Percentiles rank a stretch among this genome's conserved stretches.
These are phyloP conservation scores for Juncus effusus DNA, from an alignment of 176 grass and related monocot species.

Conservation along the genomic window DNA sequence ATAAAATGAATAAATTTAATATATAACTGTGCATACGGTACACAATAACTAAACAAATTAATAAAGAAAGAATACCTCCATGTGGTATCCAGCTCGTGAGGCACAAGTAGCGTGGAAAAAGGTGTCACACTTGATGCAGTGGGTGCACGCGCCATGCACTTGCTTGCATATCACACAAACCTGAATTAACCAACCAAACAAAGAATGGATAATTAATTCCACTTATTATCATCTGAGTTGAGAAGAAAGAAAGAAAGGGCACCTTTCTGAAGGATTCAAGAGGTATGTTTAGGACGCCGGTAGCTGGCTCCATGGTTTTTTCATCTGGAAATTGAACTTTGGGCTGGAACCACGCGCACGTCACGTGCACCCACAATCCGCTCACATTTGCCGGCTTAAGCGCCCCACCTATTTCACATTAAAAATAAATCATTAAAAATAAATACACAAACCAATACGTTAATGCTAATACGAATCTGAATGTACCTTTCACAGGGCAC, in stretches of 20 bases:
- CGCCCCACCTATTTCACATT: slow-evolving; percentile 53
- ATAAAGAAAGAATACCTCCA: slow-evolving; percentile 64
- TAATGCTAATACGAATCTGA: background rate
- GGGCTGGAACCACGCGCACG: slow-evolving; percentile 95
- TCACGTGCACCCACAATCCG: slow-evolving; percentile 86
- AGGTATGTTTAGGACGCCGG: slow-evolving; percentile 71
- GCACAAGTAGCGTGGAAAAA: slow-evolving; percentile 94
- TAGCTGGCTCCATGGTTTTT: slow-evolving; percentile 82
- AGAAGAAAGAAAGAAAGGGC: slow-evolving; percentile 14
- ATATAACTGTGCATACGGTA: background rate
- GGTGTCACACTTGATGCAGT: slow-evolving; percentile 74
- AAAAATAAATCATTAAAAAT: slow-evolving; percentile 14
- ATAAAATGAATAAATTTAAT: slow-evolving; percentile 12
- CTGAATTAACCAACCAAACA: slow-evolving; percentile 33
- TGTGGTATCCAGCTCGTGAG: slow-evolving; percentile 84
- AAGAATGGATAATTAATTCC: background rate
- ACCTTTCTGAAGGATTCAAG: slow-evolving; percentile 83
- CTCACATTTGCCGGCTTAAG: slow-evolving; percentile 83
- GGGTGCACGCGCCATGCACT: slow-evolving; percentile 79
- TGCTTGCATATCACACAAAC: slow-evolving; percentile 90
- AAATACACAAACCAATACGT: background rate
- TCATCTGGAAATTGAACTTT: slow-evolving; percentile 70
- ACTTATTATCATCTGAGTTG: background rate
- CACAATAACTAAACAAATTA: background rate
- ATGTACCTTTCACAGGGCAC: slow-evolving; percentile 84